phyloP scores from a whole-genome alignment of 108 stramenopile species.

The Craspedostauros australis region DNA sequence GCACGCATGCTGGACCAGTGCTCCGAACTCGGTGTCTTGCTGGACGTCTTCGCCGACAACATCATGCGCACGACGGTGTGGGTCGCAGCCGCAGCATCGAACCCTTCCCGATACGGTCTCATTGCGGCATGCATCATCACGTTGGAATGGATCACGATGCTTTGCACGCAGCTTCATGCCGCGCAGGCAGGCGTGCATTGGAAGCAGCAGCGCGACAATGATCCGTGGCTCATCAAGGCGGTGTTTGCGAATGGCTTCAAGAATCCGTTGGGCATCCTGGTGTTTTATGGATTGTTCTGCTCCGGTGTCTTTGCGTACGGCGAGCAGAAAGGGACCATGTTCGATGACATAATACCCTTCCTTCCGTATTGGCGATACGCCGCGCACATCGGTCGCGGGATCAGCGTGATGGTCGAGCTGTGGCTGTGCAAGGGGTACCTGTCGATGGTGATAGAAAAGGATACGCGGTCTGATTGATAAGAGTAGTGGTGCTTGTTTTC shows the following conservation, averaged over 20 bases:
- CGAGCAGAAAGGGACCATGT: not conserved
- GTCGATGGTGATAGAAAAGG: not conserved
- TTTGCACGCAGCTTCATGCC: constrained; percentile 39
- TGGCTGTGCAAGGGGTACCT: constrained; percentile 4
- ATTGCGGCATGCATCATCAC: constrained; percentile 12
- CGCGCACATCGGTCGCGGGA: constrained; percentile 2
- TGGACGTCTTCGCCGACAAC: constrained; percentile 61
- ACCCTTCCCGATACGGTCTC: not conserved
- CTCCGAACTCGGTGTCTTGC: constrained; percentile 47
- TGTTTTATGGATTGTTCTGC: constrained; percentile 42
- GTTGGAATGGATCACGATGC: constrained; percentile 64
- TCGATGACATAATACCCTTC: constrained; percentile 5
- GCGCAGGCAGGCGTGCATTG: constrained; percentile 11
- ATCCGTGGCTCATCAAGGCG: constrained; percentile 36
- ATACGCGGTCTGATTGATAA: not conserved
- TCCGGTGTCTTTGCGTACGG: constrained; percentile 7
- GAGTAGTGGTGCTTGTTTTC: not conserved
- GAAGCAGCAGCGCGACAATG: constrained; percentile 14
- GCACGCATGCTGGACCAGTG: constrained; percentile 52
- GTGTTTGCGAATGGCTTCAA: constrained; percentile 58
- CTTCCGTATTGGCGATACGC: constrained; percentile 2
- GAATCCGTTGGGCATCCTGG: constrained; percentile 25
- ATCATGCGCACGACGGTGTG: constrained; percentile 41
- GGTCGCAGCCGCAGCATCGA: constrained; percentile 31
- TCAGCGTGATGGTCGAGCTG: constrained; percentile 7